Evolutionary conservation across 2,329 filamentous ascomycete species (phyloP).

Genomic region (Pseudovirgaria hyperparasitica): DNA sequence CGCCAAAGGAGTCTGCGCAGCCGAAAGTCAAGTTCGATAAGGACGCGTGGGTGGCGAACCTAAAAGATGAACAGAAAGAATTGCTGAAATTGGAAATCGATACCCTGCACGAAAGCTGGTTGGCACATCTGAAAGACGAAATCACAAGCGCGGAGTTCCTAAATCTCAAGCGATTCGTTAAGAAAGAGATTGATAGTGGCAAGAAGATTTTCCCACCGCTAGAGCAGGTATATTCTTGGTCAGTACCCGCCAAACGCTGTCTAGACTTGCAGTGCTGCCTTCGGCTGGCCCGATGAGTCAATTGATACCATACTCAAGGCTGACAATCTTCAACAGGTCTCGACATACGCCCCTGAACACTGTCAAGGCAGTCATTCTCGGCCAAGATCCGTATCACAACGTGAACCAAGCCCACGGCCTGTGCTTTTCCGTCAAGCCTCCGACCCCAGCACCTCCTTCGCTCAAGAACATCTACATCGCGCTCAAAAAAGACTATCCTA

Average conservation of each 20-base stretch:
- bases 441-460: constrained; percentile 77
- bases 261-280: not conserved
- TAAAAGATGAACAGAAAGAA: constrained; percentile 70
- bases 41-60: constrained; percentile 69
- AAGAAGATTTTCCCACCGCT: constrained; percentile 78
- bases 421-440: constrained; percentile 86
- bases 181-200: constrained; percentile 58
- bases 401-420: constrained; percentile 90
- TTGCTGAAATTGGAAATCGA: constrained; percentile 83
- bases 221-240: constrained; percentile 93
- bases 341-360: constrained; percentile 78
- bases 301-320: not conserved
- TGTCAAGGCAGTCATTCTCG: constrained; percentile 86
- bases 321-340: constrained; percentile 52
- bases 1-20: constrained; percentile 14
- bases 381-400: constrained; percentile 97
- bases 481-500: constrained; percentile 77
- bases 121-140: constrained; percentile 79
- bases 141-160: constrained; percentile 69
- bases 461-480: constrained; percentile 88
- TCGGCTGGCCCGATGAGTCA: not conserved
- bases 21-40: constrained; percentile 57
- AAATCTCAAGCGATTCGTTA: constrained; percentile 75
- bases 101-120: constrained; percentile 83
- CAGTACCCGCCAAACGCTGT: too few relatives aligned